A percentile compares a stretch with the other conserved stretches of the same genome.
phyloP scores from a whole-genome alignment of 345 rosid genomes.

The Angophora floribunda region DNA sequence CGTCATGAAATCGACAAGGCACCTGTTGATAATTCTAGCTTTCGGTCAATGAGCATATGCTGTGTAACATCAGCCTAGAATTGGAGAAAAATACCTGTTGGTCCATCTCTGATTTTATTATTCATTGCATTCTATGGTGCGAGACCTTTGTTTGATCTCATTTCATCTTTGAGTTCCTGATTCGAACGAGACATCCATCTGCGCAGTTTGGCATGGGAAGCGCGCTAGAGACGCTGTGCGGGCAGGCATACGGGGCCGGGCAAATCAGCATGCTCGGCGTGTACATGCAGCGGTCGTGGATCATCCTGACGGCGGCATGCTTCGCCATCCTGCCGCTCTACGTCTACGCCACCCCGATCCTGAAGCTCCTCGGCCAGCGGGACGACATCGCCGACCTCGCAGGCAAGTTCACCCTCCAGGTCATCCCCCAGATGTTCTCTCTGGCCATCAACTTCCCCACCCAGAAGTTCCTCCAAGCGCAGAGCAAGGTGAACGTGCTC shows the following conservation, averaged over 20 bases:
- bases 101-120: neutral
- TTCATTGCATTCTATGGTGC: neutral
- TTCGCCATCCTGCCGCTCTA: conserved; percentile 61
- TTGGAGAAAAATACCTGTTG: neutral
- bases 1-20: neutral
- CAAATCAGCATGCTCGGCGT: conserved; percentile 66
- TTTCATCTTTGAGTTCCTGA: neutral
- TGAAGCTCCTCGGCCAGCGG: conserved; percentile 63
- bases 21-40: neutral
- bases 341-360: conserved; percentile 62
- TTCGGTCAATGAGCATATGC: neutral
- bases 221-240: conserved; percentile 87
- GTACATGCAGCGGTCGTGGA: conserved; percentile 91
- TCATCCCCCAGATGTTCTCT: conserved; percentile 90
- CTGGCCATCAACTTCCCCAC: conserved; percentile 79
- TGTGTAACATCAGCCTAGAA: neutral
- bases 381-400: conserved; percentile 62
- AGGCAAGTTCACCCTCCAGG: conserved; percentile 54
- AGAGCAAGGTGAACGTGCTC: conserved; percentile 67
- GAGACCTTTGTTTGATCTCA: neutral
- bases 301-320: conserved; percentile 62
- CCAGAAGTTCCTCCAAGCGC: conserved; percentile 83
- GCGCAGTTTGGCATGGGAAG: conserved; percentile 96
- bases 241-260: conserved; percentile 97
- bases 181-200: neutral